Evolutionary conservation across 73 alveolate species (phyloP).

Genomic region (Paramecium pentaurelia): DNA sequence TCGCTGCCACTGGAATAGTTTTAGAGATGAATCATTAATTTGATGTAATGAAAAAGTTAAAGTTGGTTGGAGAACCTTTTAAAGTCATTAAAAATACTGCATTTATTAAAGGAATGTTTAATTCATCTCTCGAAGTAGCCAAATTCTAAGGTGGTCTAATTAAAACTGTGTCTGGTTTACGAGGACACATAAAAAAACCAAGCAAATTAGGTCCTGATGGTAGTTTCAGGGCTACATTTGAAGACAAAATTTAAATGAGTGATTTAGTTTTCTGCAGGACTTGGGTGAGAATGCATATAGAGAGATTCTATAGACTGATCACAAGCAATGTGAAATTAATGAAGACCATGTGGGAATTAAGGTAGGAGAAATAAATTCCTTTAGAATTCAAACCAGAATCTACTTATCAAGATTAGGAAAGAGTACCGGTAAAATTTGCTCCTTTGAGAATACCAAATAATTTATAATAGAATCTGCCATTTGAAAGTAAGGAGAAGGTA

Average conservation of each 20-base stretch:
- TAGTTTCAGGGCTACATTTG: slow-evolving; percentile 97
- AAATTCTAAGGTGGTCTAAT: slow-evolving; percentile 97
- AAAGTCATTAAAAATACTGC: slow-evolving; percentile 98
- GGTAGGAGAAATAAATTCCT: slow-evolving; percentile 84
- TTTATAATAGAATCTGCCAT: slow-evolving; percentile 88
- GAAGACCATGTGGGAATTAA: slow-evolving; percentile 90
- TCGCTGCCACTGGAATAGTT: slow-evolving; percentile 80
- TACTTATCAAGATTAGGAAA: slow-evolving; percentile 81
- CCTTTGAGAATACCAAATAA: slow-evolving; percentile 89
- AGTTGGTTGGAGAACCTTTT: slow-evolving; percentile 97
- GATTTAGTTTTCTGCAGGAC: slow-evolving; percentile 98
- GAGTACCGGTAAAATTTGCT: slow-evolving; percentile 91
- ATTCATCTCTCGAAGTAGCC: slow-evolving; percentile 86
- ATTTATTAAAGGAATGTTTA: slow-evolving; percentile 98
- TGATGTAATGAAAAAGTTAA: slow-evolving; percentile 95
- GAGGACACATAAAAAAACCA: slow-evolving; percentile 99
- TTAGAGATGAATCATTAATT: slow-evolving; percentile 93
- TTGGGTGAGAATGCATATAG: slow-evolving; percentile 90
- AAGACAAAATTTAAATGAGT: slow-evolving; percentile 97
- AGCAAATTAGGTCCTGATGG: slow-evolving; percentile 94
- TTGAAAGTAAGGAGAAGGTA: slow-evolving; percentile 89
- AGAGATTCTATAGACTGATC: slow-evolving; percentile 78
- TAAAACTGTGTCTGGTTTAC: slow-evolving; percentile 98
- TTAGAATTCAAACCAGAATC: slow-evolving; percentile 81
- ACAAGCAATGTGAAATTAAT: slow-evolving; percentile 73